Evolutionary conservation across 495 filamentous ascomycete species (phyloP), one percentile per base, ranked within the genome.

Genomic region (Podospora didyma): DNA sequence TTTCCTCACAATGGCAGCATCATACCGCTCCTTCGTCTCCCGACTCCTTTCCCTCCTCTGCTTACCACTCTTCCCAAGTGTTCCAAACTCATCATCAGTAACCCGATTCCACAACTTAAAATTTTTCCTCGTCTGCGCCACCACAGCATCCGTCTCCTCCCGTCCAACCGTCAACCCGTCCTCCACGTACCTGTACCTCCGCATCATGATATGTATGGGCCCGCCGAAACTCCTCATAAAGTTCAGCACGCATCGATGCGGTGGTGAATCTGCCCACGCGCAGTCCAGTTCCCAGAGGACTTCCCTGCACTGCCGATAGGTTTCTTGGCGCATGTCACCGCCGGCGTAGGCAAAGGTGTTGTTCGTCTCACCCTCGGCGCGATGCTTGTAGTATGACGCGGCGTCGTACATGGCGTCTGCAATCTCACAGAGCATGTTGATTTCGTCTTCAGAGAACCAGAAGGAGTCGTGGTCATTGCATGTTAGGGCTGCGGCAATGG

Each of bases 151-250:
- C 11, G 53, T 58, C 42, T 66, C 61, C 6, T 45, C n/a, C 31
- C 44, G 46, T 1, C 64, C 62, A 14, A 66, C 35, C 2, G 23
- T 44, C 45, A 66, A 17, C 0, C 54, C 60, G 31, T 66, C 60
- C 57, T 66, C 63, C 1, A 66, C 60, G 35, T 45, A 66, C 17
- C 63, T 56, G 49, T 66, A 66, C 31, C 63, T 47, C 28, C 60
- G 48, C 63, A 63, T 66, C 49, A 48, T 66, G 48, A 63, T 54
- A 23, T 66, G 63, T 1, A 66, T 54, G 22, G 63, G 60, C 16
- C 63, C 63, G 14, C 60, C 63, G 44, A 66, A 62, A 7, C 35
- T 28, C 9, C 63, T 45, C 10, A 63, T 12, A 48, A 63, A 60
- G 46, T 66, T 63, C 11, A 66, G 2, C 6, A 37, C 60, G 14